These are phyloP conservation scores for Trichosporon ovoides DNA, from an alignment of 1,284 basidiomycete genomes.

Conservation along the genomic window DNA sequence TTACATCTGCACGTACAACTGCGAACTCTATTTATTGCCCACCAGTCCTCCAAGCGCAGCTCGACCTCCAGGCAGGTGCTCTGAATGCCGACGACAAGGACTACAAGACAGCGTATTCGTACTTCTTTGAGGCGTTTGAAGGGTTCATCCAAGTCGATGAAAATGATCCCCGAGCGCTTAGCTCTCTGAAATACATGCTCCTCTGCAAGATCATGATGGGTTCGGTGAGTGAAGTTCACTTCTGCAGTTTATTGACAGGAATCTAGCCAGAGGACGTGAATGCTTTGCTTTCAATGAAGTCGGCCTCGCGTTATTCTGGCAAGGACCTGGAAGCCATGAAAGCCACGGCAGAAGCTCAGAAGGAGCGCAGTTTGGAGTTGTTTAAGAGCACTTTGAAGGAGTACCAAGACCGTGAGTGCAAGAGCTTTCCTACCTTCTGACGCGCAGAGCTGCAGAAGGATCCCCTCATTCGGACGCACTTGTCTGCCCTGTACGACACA, in stretches of 20 bases:
- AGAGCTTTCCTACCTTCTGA: neutral
- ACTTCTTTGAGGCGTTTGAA: slow-evolving; percentile 97
- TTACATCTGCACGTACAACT: slow-evolving; percentile 88
- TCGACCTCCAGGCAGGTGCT: slow-evolving; percentile 88
- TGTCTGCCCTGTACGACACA: slow-evolving; percentile 91
- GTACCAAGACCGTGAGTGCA: slow-evolving; percentile 70
- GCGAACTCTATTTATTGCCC: slow-evolving; percentile 98
- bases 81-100: slow-evolving; percentile 97
- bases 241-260: neutral
- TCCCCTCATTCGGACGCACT: slow-evolving; percentile 87
- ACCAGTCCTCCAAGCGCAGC: slow-evolving; percentile 79
- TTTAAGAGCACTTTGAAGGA: slow-evolving; percentile 84
- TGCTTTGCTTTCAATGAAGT: slow-evolving; percentile 76
- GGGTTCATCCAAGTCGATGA: slow-evolving; percentile 62
- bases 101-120: slow-evolving; percentile 94
- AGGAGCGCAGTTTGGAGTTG: slow-evolving; percentile 78
- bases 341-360: slow-evolving; percentile 86
- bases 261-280: slow-evolving; percentile 87
- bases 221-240: slow-evolving; percentile 60
- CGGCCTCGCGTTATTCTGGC: slow-evolving; percentile 75
- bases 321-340: slow-evolving; percentile 90
- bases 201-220: slow-evolving; percentile 98
- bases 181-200: slow-evolving; percentile 94
- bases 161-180: slow-evolving; percentile 56
- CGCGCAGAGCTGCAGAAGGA: slow-evolving; percentile 82